Evolutionary conservation across 345 rosid genomes (phyloP).

Genomic region (Eucalyptus paniculata): DNA sequence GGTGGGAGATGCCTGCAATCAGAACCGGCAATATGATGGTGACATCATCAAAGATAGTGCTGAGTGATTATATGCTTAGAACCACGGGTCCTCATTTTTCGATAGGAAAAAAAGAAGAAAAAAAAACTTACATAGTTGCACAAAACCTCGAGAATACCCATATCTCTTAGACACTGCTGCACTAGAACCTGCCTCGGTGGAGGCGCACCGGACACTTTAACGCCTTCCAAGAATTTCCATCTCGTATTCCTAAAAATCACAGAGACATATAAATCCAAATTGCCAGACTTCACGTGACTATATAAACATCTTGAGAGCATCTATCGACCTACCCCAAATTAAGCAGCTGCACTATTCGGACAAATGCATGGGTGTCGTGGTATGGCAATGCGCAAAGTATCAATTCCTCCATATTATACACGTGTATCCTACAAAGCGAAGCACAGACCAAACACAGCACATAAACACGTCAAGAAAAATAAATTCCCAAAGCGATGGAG

Average conservation of each 20-base stretch:
- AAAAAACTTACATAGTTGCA: constrained; percentile 65
- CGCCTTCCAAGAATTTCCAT: constrained; percentile 88
- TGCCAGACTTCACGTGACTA: not conserved
- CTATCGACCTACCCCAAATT: constrained; percentile 44
- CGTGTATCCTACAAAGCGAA: constrained; percentile 48
- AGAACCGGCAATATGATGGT: not conserved
- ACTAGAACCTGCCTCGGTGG: constrained; percentile 75
- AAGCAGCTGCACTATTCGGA: constrained; percentile 66
- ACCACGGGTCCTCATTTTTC: not conserved
- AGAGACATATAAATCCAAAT: not conserved
- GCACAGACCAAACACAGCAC: not conserved
- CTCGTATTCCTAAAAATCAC: constrained; percentile 49
- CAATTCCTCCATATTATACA: constrained; percentile 66
- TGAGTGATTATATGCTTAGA: not conserved
- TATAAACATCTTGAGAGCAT: not conserved
- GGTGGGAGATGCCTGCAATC: constrained; percentile 48
- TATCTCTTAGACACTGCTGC: constrained; percentile 81
- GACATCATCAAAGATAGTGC: not conserved
- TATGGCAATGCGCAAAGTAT: constrained; percentile 72
- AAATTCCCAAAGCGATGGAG: not conserved
- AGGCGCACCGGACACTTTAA: constrained; percentile 80
- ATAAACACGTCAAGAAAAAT: not conserved
- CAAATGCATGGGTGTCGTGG: constrained; percentile 85
- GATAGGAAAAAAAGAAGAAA: not conserved
- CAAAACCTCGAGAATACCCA: constrained; percentile 69